Evolutionary conservation across 1,139 yeast species (phyloP), one percentile per base, ranked within the genome.

Genomic region (Yamadazyma atmosphaerica): DNA sequence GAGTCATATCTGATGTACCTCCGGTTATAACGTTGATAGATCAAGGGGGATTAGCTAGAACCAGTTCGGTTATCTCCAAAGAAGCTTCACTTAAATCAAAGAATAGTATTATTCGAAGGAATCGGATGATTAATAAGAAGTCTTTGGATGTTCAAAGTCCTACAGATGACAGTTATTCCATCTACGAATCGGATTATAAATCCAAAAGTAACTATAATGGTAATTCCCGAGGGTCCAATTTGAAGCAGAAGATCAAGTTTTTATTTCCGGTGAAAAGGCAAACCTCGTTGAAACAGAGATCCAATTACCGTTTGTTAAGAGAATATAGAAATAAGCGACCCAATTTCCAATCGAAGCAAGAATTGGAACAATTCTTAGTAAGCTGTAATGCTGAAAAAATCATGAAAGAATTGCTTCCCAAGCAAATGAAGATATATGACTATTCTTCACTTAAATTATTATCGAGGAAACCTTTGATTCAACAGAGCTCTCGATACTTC

Each of bases 231-330:
- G 17, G 11, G 11, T 21, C 27, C 17, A 32, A 35, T 22, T 12
- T 27, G 9, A 25, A 12, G 4, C 28, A 30, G 19, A 42, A 31
- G 18, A 17, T 49, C 2, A 41, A 44, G 32, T 66, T 61, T 35
- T 40, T 55, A 8, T 70, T 69, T 43, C 74, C 74, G 2, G 72
- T 68, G 2, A 58, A 51, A 35, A 46, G 74, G 29, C 58, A 57
- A 32, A 60, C 60, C 4, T 68, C 75, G 0, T 58, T 68, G 36
- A 67, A 64, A 41, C 51, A 49, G 44, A 19, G 43, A 45, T 22
- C 50, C 15, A 24, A 62, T 47, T 46, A 45, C 45, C 42, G 39
- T 24, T 35, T 46, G 13, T 35, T 51, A 17, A 41, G 43, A 24
- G 46, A 58, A 9, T 32, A 49, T 5, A 47, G 44, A 33, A 38